Percentiles rank a stretch among this genome's conserved stretches.
These are phyloP conservation scores for Quercus glauca DNA, from an alignment of 306 rosid species.

Conservation along the genomic window DNA sequence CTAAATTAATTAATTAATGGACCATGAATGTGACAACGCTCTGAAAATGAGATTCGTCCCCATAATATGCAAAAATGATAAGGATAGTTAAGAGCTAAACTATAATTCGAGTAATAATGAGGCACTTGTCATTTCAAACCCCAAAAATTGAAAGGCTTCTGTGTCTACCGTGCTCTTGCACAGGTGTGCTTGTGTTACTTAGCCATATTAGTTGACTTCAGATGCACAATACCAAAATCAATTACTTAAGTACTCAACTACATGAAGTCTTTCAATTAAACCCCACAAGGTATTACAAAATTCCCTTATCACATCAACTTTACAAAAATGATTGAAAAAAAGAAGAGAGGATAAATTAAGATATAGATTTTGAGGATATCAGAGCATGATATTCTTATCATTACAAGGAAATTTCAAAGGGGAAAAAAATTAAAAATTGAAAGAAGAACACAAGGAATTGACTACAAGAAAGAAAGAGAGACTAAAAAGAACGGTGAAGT, in stretches of 20 bases:
- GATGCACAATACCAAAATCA: neutral
- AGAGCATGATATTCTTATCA: constrained; percentile 30
- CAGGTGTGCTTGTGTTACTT: neutral
- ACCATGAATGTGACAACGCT: neutral
- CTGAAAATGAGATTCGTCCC: neutral
- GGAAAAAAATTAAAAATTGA: neutral
- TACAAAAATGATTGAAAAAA: neutral
- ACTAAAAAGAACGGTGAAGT: too few relatives aligned
- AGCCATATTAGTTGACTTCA: neutral
- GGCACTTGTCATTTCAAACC: neutral
- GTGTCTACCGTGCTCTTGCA: neutral
- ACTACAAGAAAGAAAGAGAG: too few relatives aligned
- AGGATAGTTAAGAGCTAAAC: neutral
- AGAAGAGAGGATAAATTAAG: neutral
- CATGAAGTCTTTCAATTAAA: neutral
- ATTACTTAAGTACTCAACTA: neutral
- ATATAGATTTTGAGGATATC: constrained; percentile 26
- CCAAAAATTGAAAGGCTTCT: neutral
- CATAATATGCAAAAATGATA: neutral
- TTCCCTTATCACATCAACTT: neutral
- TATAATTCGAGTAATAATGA: neutral
- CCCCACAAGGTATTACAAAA: neutral
- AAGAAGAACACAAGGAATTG: neutral
- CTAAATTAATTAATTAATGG: too few relatives aligned
- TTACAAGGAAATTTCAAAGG: neutral